Evolutionary conservation across 306 rosid species (phyloP), one percentile per base, ranked within the genome.

Genomic region (Prunus mume): DNA sequence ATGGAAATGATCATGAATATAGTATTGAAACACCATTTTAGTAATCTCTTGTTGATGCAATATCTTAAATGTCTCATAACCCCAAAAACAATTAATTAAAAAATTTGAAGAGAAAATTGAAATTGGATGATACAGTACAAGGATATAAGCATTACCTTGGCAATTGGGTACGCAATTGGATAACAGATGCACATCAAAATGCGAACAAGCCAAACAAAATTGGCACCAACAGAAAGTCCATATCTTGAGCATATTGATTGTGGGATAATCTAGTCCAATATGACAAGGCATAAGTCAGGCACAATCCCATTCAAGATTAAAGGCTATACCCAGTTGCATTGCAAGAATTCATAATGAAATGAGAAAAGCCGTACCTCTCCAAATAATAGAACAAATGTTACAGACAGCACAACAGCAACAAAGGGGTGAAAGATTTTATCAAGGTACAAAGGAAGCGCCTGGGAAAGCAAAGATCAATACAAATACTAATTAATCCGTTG

Each of bases 241-340:
- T 88, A 91, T 84, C 90, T 85, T 65, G 98, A 80, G 87, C 95
- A 93, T 79, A 93, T 85, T 70, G 98, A 96, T 89, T 93, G 98
- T 27, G 98, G 98, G 70, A 93, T 93, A 79, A 93, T 75, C 98
- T 89, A 85, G 34, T 47, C 74, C 78, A 85, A 83, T 56, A 49
- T 43, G 47, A 43, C 54, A 80, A 55, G 12, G 52, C 55, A 68
- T 25, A 58, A 72, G 75, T 90, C 72, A 85, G 75, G 72, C 71
- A 28, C 73, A 55, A 51, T 50, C 25, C 76, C 25, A 72, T 54
- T 43, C 15, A n/a, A 14, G 12, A 38, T 65, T 4, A 75, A 70
- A 41, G 45, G 70, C 50, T 49, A 73, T 49, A 55, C 30, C 25
- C 47, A 68, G 24, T 25, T 79, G 70, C 54, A 55, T 69, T 34